Evolutionary conservation across 2,329 filamentous ascomycete genomes (phyloP).

Genomic region (Botrytis tulipae): DNA sequence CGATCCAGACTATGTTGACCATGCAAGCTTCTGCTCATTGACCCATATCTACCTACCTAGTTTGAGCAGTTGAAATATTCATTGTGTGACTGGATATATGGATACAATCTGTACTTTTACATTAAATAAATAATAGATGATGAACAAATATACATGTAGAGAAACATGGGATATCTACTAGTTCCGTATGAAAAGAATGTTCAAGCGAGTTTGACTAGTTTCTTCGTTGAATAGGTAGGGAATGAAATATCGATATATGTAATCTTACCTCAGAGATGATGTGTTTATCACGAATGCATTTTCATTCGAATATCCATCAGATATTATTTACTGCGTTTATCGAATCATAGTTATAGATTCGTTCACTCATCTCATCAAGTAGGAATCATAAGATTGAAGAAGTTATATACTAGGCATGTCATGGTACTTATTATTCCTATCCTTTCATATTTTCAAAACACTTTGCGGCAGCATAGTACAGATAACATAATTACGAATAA

Average conservation of each 20-base stretch:
- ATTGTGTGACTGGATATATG: no score
- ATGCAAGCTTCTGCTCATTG: neutral
- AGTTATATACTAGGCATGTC: no score
- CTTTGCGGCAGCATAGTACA: neutral
- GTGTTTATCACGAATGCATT: neutral
- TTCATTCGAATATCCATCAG: no score
- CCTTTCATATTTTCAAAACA: neutral
- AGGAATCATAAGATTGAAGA: neutral
- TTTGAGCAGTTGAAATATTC: neutral
- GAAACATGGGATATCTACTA: accelerated
- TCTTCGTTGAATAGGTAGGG: neutral
- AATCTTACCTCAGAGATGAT: neutral
- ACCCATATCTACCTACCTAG: neutral
- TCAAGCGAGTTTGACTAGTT: neutral
- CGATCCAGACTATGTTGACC: neutral
- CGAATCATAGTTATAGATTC: neutral
- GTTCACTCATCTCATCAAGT: neutral
- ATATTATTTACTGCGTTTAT: neutral
- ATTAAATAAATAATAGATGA: neutral
- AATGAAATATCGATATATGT: neutral
- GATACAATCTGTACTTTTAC: neutral
- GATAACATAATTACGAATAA: neutral
- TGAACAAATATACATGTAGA: neutral
- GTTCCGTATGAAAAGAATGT: neutral
- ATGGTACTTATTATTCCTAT: neutral